These are phyloP conservation scores for Mycena galericulata DNA, from an alignment of 768 basidiomycete species.

Conservation along the genomic window DNA sequence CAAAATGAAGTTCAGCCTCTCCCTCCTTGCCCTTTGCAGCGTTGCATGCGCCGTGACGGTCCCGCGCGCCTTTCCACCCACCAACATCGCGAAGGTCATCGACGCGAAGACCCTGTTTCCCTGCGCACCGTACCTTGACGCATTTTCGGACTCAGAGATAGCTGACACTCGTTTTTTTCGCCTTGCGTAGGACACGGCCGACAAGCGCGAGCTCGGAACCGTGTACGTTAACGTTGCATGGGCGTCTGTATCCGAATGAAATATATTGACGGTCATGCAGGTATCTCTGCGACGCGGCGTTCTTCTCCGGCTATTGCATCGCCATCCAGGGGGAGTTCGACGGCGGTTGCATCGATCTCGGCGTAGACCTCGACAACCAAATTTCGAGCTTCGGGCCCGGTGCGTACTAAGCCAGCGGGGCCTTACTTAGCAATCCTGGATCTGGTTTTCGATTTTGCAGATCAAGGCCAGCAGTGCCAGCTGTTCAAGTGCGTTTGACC, in stretches of 20 bases:
- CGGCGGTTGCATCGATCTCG: constrained; percentile 16
- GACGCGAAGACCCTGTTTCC: too few relatives aligned
- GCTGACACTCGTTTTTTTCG: too few relatives aligned
- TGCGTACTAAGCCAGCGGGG: too few relatives aligned
- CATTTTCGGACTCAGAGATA: too few relatives aligned
- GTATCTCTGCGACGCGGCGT: constrained; percentile 2
- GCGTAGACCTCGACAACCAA: constrained; percentile 10
- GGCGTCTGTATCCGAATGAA: background rate
- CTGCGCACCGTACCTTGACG: too few relatives aligned
- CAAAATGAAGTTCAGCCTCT: background rate
- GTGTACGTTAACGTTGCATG: background rate
- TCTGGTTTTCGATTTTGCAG: background rate
- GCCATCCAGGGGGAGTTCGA: background rate
- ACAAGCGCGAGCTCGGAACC: background rate
- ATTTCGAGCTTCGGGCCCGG: constrained; percentile 15
- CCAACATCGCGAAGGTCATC: background rate
- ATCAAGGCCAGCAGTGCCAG: constrained; percentile 4
- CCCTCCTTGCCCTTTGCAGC: constrained; percentile 1
- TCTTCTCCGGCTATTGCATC: constrained; percentile 11
- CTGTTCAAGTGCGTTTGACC: constrained; percentile 1
- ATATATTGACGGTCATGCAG: background rate
- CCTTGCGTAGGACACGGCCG: background rate
- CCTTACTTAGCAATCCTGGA: too few relatives aligned
- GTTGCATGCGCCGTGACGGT: background rate
- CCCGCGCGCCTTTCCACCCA: background rate